A percentile compares a stretch with the other conserved stretches of the same genome.
These are phyloP conservation scores for Amanita molliuscula DNA, from an alignment of 768 basidiomycete species.

Conservation along the genomic window DNA sequence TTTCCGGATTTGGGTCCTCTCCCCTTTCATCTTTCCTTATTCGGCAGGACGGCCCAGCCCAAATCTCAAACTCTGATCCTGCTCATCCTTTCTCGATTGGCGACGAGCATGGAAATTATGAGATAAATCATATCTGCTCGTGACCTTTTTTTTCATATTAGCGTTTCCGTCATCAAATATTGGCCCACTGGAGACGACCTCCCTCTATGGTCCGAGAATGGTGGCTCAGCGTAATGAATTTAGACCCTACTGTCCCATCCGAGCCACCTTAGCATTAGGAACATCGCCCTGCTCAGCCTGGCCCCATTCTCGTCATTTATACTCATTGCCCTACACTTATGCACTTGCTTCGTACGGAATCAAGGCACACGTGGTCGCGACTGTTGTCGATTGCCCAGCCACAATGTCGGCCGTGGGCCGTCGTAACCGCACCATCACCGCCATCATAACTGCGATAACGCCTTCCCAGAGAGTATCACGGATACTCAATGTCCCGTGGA, in stretches of 20 bases:
- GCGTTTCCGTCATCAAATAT: background rate
- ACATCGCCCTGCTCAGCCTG: background rate
- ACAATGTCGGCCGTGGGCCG: background rate
- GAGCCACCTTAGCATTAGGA: background rate
- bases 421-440: conserved; percentile 4
- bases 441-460: conserved; percentile 1
- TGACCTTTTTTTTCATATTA: background rate
- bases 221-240: background rate
- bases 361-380: background rate
- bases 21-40: conserved; percentile 1
- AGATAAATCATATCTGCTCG: background rate
- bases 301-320: background rate
- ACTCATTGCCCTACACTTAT: background rate
- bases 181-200: background rate
- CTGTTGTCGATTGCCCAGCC: background rate
- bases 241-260: background rate
- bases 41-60: background rate
- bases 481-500: background rate
- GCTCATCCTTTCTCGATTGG: background rate
- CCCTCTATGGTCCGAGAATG: background rate
- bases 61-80: background rate
- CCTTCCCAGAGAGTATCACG: background rate
- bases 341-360: background rate
- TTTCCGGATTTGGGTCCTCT: background rate
- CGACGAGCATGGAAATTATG: conserved; percentile 2